Evolutionary conservation across 768 basidiomycete genomes (phyloP).

Genomic region (Mycena leptocephala): DNA sequence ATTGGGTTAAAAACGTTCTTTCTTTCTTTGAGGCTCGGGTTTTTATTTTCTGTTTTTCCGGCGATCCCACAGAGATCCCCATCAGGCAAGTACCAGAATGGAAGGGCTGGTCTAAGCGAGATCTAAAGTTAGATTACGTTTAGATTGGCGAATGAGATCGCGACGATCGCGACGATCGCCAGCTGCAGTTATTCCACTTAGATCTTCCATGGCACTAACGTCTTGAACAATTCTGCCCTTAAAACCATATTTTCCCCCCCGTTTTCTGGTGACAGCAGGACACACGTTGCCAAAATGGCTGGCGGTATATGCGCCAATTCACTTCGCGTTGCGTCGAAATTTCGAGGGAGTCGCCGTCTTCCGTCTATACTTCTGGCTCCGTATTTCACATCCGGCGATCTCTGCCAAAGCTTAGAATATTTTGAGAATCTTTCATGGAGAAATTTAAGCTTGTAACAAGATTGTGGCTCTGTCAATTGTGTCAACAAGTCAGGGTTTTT

Average conservation of each 20-base stretch:
- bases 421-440: no score
- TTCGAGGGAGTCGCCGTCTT: neutral
- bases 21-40: no score
- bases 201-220: no score
- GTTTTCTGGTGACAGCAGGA: no score
- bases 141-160: neutral
- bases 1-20: no score
- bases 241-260: no score
- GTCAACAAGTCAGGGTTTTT: no score
- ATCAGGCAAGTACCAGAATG: neutral
- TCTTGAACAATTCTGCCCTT: neutral
- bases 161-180: neutral
- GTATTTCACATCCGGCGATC: slow-evolving; percentile 17
- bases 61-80: neutral
- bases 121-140: neutral
- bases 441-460: no score
- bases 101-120: neutral
- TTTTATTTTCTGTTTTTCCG: no score
- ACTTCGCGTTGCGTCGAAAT: slow-evolving; percentile 1
- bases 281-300: neutral
- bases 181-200: no score
- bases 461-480: no score
- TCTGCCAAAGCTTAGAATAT: no score
- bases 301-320: neutral
- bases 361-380: neutral